Percentiles rank a stretch among this genome's conserved stretches.
phyloP scores from a whole-genome alignment of 305 asterid species.

The Fraxinus nigra region DNA sequence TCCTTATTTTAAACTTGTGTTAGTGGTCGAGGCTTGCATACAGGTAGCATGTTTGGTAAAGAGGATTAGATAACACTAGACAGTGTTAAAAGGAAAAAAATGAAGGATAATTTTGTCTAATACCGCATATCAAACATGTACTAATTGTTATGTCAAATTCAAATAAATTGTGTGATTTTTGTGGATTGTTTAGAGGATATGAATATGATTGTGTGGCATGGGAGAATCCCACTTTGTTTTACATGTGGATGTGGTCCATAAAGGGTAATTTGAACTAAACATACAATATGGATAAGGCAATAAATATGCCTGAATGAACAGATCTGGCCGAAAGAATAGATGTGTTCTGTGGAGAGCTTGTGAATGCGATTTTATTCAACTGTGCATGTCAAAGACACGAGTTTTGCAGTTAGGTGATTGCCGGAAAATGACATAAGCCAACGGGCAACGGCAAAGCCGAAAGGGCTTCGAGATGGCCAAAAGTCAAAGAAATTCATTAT shows the following conservation, averaged over 20 bases:
- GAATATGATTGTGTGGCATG: background rate
- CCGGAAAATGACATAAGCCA: no score
- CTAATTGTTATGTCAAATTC: constrained; percentile 10
- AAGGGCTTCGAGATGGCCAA: no score
- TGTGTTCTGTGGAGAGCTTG: background rate
- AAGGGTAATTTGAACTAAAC: background rate
- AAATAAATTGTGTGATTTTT: background rate
- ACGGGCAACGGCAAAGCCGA: no score
- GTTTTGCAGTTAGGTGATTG: no score
- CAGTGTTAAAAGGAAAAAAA: background rate
- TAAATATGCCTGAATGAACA: background rate
- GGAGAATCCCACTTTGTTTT: background rate
- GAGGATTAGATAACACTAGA: background rate
- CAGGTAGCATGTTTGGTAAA: background rate
- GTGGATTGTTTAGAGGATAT: no score
- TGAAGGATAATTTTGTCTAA: no score
- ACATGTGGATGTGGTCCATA: background rate
- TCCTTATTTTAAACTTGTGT: background rate
- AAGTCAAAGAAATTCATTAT: no score
- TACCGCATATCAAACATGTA: no score
- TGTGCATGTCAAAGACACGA: no score
- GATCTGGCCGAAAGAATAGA: background rate
- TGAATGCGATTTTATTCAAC: no score
- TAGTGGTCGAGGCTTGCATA: background rate
- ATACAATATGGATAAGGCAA: background rate